Evolutionary conservation across 2,329 filamentous ascomycete species (phyloP).

Genomic region (Fusarium sp.): DNA sequence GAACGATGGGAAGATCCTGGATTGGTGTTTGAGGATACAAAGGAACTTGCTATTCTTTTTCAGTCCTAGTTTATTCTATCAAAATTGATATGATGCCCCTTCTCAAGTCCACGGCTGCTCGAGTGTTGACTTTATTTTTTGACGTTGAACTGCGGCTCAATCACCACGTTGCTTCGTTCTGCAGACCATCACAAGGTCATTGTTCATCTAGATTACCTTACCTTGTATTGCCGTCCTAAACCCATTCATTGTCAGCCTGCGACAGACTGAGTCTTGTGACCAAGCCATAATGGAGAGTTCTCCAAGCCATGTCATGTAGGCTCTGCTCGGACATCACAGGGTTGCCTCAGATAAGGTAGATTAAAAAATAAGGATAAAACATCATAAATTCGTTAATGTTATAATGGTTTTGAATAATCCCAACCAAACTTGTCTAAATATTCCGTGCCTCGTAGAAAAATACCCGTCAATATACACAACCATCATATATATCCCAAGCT

Average conservation of each 20-base stretch:
- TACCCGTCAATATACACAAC: slow-evolving; percentile 17
- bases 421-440: slow-evolving; percentile 28
- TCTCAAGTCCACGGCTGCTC: background rate
- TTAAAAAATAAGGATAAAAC: background rate
- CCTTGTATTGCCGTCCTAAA: background rate
- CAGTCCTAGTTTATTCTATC: background rate
- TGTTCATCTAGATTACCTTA: background rate
- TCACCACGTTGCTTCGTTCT: background rate
- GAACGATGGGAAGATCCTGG: background rate
- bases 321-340: background rate
- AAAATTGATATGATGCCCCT: background rate
- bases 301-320: background rate
- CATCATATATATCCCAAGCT: slow-evolving; percentile 6
- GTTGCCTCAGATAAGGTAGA: rapidly evolving
- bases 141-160: background rate
- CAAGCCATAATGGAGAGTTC: background rate
- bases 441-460: background rate
- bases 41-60: background rate
- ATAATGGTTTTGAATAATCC: slow-evolving; percentile 32
- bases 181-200: background rate
- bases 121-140: no score
- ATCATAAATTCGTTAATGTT: slow-evolving; percentile 35
- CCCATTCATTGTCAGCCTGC: background rate
- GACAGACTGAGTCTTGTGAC: background rate
- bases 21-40: background rate